phyloP scores from a whole-genome alignment of 2,329 filamentous ascomycete species.

The Chaetomium olivaceum region DNA sequence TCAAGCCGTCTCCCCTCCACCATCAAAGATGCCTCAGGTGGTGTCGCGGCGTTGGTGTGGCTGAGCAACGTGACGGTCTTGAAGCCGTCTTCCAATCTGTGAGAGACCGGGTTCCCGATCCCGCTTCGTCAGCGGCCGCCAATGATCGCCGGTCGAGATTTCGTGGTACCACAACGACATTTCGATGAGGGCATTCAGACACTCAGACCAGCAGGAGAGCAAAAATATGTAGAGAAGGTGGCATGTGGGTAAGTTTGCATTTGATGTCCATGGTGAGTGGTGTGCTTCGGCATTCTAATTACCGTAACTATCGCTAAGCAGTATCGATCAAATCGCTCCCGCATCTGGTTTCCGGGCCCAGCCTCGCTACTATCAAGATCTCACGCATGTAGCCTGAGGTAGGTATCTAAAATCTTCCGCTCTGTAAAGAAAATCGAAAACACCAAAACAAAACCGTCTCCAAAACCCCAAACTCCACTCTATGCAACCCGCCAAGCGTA shows the following conservation, averaged over 20 bases:
- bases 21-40: neutral
- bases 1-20: neutral
- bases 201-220: neutral
- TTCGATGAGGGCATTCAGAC: neutral
- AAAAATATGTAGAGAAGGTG: neutral
- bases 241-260: neutral
- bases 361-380: neutral
- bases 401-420: neutral
- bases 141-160: neutral
- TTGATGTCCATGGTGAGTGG: neutral
- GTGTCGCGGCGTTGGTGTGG: conserved; percentile 14
- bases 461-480: neutral
- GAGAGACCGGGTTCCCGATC: neutral
- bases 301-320: neutral
- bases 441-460: neutral
- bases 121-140: conserved; percentile 8
- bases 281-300: neutral
- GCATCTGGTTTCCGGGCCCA: neutral
- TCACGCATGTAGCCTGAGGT: no score
- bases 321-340: neutral
- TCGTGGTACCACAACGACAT: neutral
- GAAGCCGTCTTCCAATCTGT: neutral
- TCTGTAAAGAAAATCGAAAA: neutral
- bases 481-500: neutral
- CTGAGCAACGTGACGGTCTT: conserved; percentile 11